Percentiles rank a stretch among this genome's conserved stretches.
Evolutionary conservation across 164 flowering plant species (phyloP).

Genomic region (Nymphaea thermarum): DNA sequence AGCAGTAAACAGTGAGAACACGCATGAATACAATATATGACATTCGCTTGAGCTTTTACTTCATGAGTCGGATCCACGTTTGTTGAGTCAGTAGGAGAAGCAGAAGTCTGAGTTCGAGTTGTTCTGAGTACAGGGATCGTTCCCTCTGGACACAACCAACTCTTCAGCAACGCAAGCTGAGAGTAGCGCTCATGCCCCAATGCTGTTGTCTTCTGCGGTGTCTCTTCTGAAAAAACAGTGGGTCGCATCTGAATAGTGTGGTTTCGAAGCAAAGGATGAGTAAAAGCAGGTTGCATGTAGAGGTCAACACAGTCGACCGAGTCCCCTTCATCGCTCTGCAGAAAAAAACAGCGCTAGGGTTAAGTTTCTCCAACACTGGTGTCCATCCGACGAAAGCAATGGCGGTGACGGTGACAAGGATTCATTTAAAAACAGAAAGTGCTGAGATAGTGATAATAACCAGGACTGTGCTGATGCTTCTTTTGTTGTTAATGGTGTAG

Average conservation of each 20-base stretch:
- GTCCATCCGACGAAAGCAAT: too few species aligned
- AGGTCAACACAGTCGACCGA: conserved; percentile 6
- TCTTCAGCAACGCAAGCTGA: background rate
- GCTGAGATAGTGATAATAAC: too few species aligned
- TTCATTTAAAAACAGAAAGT: too few species aligned
- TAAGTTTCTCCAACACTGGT: too few species aligned
- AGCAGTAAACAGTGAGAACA: background rate
- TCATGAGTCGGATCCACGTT: background rate
- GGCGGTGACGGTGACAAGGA: too few species aligned
- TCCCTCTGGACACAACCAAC: conserved; percentile 1
- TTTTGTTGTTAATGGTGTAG: too few species aligned
- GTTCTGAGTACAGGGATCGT: conserved; percentile 1
- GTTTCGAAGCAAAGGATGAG: conserved; percentile 3
- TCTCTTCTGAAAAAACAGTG: too few species aligned
- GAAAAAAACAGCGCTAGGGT: too few species aligned
- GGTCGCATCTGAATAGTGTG: conserved; percentile 4
- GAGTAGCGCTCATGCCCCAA: too few species aligned
- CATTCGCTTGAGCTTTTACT: background rate
- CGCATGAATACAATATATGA: background rate
- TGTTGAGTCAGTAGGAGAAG: background rate
- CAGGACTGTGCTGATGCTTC: too few species aligned
- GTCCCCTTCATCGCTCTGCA: conserved; percentile 5
- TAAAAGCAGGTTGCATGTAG: conserved; percentile 5
- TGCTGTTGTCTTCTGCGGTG: too few species aligned
- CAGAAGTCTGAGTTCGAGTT: background rate